Conservation (phyloP, 148 eudicot genomes). For the Amaranthus hypochondriacus region DNA sequence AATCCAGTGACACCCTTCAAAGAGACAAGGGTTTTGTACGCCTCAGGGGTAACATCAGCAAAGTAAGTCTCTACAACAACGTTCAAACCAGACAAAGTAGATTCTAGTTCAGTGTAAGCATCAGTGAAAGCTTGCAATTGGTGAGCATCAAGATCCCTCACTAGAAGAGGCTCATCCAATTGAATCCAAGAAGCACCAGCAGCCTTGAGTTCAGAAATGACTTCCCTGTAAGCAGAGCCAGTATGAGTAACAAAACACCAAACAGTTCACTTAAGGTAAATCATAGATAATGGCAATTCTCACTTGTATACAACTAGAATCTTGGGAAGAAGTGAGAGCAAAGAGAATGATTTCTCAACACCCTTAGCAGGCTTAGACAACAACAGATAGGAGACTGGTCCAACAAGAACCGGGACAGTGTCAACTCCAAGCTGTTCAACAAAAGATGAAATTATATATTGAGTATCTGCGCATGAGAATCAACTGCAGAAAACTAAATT, state of each 20-base stretch:
- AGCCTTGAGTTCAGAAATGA: constrained; percentile 69
- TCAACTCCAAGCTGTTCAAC: constrained; percentile 70
- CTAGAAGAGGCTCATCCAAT: constrained; percentile 80
- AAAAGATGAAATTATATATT: not conserved
- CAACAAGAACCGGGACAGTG: constrained; percentile 33
- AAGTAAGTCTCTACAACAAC: constrained; percentile 76
- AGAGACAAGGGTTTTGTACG: constrained; percentile 63
- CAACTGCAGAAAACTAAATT: too few species aligned
- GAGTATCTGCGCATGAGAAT: too few species aligned
- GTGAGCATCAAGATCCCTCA: constrained; percentile 73
- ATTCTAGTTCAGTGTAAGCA: constrained; percentile 65
- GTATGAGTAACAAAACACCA: constrained; percentile 7
- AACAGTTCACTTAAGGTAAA: not conserved
- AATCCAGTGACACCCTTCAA: constrained; percentile 66
- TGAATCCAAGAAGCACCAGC: constrained; percentile 92
- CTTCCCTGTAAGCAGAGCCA: constrained; percentile 50
- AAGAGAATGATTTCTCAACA: constrained; percentile 63
- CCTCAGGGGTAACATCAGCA: constrained; percentile 67
- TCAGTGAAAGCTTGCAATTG: constrained; percentile 69
- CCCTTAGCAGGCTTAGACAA: constrained; percentile 89
- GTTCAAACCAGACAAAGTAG: constrained; percentile 60
- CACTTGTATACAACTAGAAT: constrained; percentile 86
- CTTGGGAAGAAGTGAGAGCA: constrained; percentile 67
- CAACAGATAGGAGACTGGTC: constrained; percentile 54
- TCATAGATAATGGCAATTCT: constrained; percentile 5